phyloP scores from a whole-genome alignment of 148 eudicot genomes.

The Chenopodium berlandieri region DNA sequence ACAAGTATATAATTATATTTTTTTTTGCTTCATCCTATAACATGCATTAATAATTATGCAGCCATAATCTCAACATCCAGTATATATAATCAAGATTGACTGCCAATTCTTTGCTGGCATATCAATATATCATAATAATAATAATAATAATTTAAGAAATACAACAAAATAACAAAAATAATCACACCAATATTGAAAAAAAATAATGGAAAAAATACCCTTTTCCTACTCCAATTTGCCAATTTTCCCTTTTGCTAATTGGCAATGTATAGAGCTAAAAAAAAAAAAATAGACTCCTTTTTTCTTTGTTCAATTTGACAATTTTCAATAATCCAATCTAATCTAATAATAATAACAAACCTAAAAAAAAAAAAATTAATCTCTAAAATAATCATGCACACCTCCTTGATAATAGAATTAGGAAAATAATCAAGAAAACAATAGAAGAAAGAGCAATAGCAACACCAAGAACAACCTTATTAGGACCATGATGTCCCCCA shows the following conservation, averaged over 20 bases:
- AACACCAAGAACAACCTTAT: conserved; percentile 87
- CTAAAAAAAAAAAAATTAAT: neutral
- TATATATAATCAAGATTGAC: neutral
- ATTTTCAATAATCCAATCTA: conserved; percentile 10
- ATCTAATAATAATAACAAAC: conserved; percentile 1
- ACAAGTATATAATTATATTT: neutral
- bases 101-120: conserved; percentile 7
- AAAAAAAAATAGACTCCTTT: conserved; percentile 5
- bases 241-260: neutral
- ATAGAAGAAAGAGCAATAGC: conserved; percentile 79
- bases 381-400: conserved; percentile 43
- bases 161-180: neutral
- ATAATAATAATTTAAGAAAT: neutral
- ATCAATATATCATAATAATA: neutral
- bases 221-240: conserved; percentile 4
- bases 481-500: conserved; percentile 56
- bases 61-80: conserved; percentile 17
- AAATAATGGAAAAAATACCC: neutral
- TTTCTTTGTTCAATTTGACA: conserved; percentile 15
- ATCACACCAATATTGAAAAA: conserved; percentile 12
- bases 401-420: conserved; percentile 60
- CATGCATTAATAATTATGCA: conserved; percentile 9
- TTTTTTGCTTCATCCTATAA: neutral
- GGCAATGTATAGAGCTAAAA: conserved; percentile 18
- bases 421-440: conserved; percentile 74